Percentiles rank a stretch among this genome's conserved stretches.
phyloP scores from a whole-genome alignment of 2,329 filamentous ascomycete species.

The Aotearoamyces nothofagi region DNA sequence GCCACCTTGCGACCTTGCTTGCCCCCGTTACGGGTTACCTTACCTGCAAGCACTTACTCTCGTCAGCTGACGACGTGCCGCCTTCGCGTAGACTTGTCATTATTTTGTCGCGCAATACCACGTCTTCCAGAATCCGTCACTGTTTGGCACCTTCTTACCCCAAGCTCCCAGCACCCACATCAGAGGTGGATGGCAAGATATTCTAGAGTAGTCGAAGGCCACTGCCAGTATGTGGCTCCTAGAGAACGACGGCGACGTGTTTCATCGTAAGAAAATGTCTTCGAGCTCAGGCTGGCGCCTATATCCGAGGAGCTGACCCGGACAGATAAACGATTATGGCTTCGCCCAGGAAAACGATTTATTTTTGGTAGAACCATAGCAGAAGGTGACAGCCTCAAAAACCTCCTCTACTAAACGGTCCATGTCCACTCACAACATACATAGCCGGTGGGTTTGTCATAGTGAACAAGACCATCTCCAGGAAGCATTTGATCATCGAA shows the following conservation, averaged over 20 bases:
- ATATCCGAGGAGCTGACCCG: constrained; percentile 4
- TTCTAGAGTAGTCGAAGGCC: no score
- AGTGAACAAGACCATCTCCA: constrained; percentile 68
- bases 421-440: constrained; percentile 6
- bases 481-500: constrained; percentile 71
- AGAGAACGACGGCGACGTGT: constrained; percentile 37
- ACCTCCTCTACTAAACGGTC: constrained; percentile 3
- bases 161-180: no score
- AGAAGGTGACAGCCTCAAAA: constrained; percentile 37
- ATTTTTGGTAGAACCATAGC: constrained; percentile 68
- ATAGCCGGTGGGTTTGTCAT: constrained; percentile 54
- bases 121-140: no score
- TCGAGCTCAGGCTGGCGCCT: no score
- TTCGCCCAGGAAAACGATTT: constrained; percentile 72
- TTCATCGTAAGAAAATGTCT: constrained; percentile 25
- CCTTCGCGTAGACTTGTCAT: no score
- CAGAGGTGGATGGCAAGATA: no score
- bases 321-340: constrained; percentile 60
- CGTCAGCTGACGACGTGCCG: no score
- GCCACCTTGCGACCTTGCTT: no score
- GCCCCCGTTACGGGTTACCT: no score
- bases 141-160: no score
- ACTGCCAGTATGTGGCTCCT: constrained; percentile 38
- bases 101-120: no score
- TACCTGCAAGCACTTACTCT: no score